Evolutionary conservation across 2,329 filamentous ascomycete species (phyloP), one percentile per base, ranked within the genome.

Genomic region (Leptographium lundbergii): DNA sequence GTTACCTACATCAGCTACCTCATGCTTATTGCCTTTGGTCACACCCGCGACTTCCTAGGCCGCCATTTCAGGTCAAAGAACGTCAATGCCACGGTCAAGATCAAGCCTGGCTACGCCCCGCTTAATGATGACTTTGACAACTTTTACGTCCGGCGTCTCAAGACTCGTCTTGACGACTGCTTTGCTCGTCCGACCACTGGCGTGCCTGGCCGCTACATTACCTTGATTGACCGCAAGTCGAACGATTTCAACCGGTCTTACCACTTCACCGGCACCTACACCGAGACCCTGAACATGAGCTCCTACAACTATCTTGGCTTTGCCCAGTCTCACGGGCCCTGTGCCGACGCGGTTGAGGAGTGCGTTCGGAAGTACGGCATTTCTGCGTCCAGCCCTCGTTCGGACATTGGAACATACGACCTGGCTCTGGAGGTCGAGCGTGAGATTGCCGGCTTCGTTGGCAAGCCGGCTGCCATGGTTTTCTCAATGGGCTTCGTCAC

Each of bases 301-400:
- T 99, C 94, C 1, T 99, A 99, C 81, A 99, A 99, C 74, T 99
- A 99, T 70, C 88, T 99, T 27, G 94, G 94, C 51, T 99, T 99
- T 68, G 94, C 94, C 57, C 94, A 99, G 72, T 96, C 94, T 0
- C 91, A 97, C 65, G 94, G 94, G 13, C 92, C 94, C 48, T 99
- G 94, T 69, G 94, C 94, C 54, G 92, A 97, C 71, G 87, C 89
- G 17, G 89, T 92, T 4, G 94, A 99, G 75, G 87, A 91, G 54
- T 83, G 82, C 54, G 84, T 96, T 64, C 85, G 83, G 72, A 91
- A 87, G 69, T 94, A 95, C 68, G 91, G 92, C 50, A 83, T 97
- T 63, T 88, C 85, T 67, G 81, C 86, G 65, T 86, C 85, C 70
- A 95, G 91, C 70, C 85, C 91, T 39, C 85, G 92, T 59, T 83